Evolutionary conservation across 2,329 filamentous ascomycete genomes (phyloP).

Genomic region (Colletotrichum nymphaeae): DNA sequence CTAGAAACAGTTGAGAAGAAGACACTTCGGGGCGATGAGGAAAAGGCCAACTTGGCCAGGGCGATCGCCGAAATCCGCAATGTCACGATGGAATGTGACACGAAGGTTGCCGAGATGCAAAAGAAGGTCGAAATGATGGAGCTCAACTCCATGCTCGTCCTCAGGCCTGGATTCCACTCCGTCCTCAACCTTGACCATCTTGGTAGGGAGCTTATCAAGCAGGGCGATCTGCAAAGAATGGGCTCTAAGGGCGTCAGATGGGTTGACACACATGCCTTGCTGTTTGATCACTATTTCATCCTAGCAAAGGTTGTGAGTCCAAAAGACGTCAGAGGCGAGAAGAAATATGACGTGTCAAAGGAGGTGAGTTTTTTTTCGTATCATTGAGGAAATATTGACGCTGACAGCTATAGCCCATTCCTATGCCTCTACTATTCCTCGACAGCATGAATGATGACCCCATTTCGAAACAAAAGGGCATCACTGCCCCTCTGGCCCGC

Average conservation of each 20-base stretch:
- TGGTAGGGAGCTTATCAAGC: slow-evolving; percentile 88
- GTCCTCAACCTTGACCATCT: slow-evolving; percentile 94
- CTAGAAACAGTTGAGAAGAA: slow-evolving; percentile 86
- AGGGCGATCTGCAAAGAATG: slow-evolving; percentile 89
- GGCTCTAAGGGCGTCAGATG: slow-evolving; percentile 91
- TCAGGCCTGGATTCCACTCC: slow-evolving; percentile 88
- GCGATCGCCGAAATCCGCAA: slow-evolving; percentile 93
- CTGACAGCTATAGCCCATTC: slow-evolving; percentile 74
- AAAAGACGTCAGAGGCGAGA: slow-evolving; percentile 77
- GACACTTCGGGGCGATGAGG: slow-evolving; percentile 85
- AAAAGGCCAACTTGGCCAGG: slow-evolving; percentile 84
- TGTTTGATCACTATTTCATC: slow-evolving; percentile 97
- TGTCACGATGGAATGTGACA: slow-evolving; percentile 91
- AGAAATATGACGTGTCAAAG: slow-evolving; percentile 94
- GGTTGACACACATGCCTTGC: slow-evolving; percentile 91
- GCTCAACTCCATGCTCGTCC: slow-evolving; percentile 82
- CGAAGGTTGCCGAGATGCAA: slow-evolving; percentile 90
- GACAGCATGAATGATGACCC: slow-evolving; percentile 94
- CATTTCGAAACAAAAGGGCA: slow-evolving; percentile 84
- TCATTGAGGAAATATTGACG: slow-evolving; percentile 9
- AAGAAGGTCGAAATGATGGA: slow-evolving; percentile 92
- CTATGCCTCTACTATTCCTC: slow-evolving; percentile 93
- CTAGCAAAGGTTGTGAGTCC: slow-evolving; percentile 82
- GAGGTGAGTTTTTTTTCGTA: slow-evolving; percentile 63
- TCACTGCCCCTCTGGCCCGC: slow-evolving; percentile 70